Percentiles rank a stretch among this genome's conserved stretches.
Evolutionary conservation across 306 rosid genomes (phyloP).

Genomic region (Vigna nakashimae): DNA sequence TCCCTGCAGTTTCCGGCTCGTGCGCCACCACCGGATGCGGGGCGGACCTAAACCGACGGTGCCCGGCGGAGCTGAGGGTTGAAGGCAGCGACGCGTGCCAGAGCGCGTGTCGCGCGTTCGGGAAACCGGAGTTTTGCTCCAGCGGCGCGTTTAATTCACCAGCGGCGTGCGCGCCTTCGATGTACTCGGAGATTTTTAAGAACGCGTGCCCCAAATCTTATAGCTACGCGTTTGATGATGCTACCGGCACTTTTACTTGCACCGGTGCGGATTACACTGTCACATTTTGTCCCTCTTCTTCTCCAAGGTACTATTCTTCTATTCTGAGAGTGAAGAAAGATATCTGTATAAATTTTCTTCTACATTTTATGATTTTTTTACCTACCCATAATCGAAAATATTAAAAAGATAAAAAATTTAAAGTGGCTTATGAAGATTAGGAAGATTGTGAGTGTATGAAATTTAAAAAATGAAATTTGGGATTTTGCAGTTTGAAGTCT

Average conservation of each 20-base stretch:
- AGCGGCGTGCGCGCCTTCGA: conserved; percentile 64
- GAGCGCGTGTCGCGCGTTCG: conserved; percentile 89
- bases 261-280: conserved; percentile 68
- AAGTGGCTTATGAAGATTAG: too few species aligned
- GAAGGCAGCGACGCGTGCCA: conserved; percentile 76
- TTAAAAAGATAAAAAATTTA: too few species aligned
- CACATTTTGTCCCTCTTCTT: conserved; percentile 79
- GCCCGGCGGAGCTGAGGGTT: conserved; percentile 74
- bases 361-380: too few species aligned
- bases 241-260: conserved; percentile 80
- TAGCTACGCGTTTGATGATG: conserved; percentile 89
- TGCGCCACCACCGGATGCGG: conserved; percentile 77
- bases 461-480: too few species aligned
- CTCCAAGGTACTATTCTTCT: conserved; percentile 56
- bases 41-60: conserved; percentile 66
- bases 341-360: too few species aligned
- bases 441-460: too few species aligned
- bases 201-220: conserved; percentile 81
- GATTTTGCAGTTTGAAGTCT: conserved; percentile 58
- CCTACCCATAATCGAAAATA: too few species aligned
- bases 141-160: conserved; percentile 70
- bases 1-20: too few species aligned
- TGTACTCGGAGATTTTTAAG: conserved; percentile 76
- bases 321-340: too few species aligned
- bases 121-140: conserved; percentile 76